Evolutionary conservation across 139 green algal species (phyloP), one percentile per base, ranked within the genome.

Genomic region (Chlorella sorokiniana): DNA sequence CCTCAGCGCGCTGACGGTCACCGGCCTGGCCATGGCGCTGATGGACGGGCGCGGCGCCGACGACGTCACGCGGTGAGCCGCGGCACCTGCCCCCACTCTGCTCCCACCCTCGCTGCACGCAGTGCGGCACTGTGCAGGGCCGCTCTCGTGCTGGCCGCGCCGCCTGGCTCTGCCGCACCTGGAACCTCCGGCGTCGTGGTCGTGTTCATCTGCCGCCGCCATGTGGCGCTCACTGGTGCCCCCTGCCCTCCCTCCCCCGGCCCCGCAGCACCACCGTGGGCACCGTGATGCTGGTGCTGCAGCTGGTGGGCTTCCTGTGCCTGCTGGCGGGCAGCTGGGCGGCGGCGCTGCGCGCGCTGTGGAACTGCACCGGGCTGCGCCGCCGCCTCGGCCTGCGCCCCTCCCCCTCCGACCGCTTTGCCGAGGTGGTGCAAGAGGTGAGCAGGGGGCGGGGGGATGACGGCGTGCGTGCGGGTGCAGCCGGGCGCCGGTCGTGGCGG

Each of bases 361-460:
- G 64, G 65, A 67, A 31, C 16, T 48, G 65, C 3, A 37, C 63
- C 4, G 44, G 56, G 18, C 5, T 68, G 65, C 65, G 78, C 38
- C 67, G 67, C 35, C 67, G 67, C 29, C 64, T 83, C 65, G 35
- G 67, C 67, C 67, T 83, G 8, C 25, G 23, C 25, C 78, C 78
- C 45, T 68, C 78, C 7, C 67, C 64, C 14, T 59, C 51, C 7
- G 78, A 83, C 78, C 37, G 54, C 4, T 64, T 83, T 23, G 78
- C 51, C 2, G 78, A 59, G 18, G 45, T 51, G 0, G 67, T 83
- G 65, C 33, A n/a, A 16, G 48, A 77, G 78, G 77, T 82, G 62
- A 31, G 74, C 18, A 48, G 41, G 9, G n/a, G 42, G 6, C 11
- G 69, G 69, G 14, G 11, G 3, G 40, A 25, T 35, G 67, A 16